These are phyloP conservation scores for Eurotiales sp. DNA, from an alignment of 2,329 filamentous ascomycete genomes.

Conservation along the genomic window DNA sequence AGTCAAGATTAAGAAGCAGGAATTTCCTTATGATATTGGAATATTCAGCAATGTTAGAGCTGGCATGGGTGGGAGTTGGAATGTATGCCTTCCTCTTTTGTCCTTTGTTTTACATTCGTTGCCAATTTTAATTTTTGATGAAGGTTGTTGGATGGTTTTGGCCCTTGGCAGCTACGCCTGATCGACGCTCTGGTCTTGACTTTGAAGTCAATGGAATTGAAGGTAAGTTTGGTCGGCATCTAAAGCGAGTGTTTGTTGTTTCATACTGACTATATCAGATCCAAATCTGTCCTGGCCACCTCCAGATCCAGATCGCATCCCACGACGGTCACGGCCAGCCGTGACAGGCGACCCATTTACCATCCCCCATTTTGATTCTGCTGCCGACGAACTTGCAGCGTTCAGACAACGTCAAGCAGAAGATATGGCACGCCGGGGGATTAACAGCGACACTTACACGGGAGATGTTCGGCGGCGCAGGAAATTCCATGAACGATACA, in stretches of 20 bases:
- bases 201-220: constrained; percentile 62
- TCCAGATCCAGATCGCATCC: constrained; percentile 49
- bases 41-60: constrained; percentile 58
- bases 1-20: constrained; percentile 55
- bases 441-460: constrained; percentile 17
- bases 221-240: too few relatives aligned
- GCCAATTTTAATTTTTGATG: background rate
- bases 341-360: constrained; percentile 22
- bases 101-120: background rate
- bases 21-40: constrained; percentile 64
- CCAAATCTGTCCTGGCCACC: constrained; percentile 43
- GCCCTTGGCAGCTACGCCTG: constrained; percentile 53
- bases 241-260: too few relatives aligned
- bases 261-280: constrained; percentile 23
- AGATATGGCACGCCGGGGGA: constrained; percentile 46
- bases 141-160: constrained; percentile 57
- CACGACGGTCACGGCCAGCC: constrained; percentile 25
- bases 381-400: constrained; percentile 46
- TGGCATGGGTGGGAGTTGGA: constrained; percentile 55
- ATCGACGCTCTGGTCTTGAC: constrained; percentile 42
- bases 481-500: constrained; percentile 39
- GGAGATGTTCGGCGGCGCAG: constrained; percentile 34
- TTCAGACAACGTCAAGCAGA: constrained; percentile 53
- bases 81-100: constrained; percentile 23
- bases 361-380: constrained; percentile 28